phyloP scores from a whole-genome alignment of 768 basidiomycete species.

The Mycena epipterygia region DNA sequence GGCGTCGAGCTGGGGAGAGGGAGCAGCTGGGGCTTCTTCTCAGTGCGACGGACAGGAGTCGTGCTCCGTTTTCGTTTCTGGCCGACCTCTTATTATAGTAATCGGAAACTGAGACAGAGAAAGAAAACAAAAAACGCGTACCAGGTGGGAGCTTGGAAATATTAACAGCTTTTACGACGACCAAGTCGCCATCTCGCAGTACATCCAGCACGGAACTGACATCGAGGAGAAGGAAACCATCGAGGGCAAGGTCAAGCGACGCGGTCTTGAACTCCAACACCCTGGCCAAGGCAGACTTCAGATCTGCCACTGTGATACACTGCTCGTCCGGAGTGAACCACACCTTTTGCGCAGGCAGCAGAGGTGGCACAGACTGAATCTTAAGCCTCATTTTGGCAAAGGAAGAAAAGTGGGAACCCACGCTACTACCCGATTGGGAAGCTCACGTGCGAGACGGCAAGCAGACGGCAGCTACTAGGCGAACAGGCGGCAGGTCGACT shows the following conservation, averaged over 20 bases:
- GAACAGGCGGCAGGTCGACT: too few species aligned
- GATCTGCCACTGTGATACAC: slow-evolving; percentile 46
- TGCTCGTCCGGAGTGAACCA: slow-evolving; percentile 62
- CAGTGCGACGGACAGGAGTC: slow-evolving; percentile 10
- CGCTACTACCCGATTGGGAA: too few species aligned
- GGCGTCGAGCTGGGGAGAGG: slow-evolving; percentile 30
- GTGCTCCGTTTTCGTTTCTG: slow-evolving; percentile 31
- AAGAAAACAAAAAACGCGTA: slow-evolving; percentile 20
- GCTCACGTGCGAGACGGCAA: too few species aligned
- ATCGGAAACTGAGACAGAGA: slow-evolving; percentile 14
- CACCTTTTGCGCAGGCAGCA: slow-evolving; percentile 63
- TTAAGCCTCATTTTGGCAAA: slow-evolving; percentile 61
- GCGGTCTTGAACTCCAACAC: slow-evolving; percentile 41
- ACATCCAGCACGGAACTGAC: slow-evolving; percentile 50
- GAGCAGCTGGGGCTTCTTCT: not conserved
- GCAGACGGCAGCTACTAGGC: too few species aligned
- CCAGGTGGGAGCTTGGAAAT: not conserved
- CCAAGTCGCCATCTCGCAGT: slow-evolving; percentile 65
- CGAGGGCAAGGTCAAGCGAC: slow-evolving; percentile 51
- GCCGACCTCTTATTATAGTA: slow-evolving; percentile 7
- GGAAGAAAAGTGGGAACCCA: not conserved
- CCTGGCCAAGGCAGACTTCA: slow-evolving; percentile 55
- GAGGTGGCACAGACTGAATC: slow-evolving; percentile 61
- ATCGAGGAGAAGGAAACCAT: slow-evolving; percentile 64
- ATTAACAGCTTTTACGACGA: slow-evolving; percentile 47